Base-by-base conservation (phyloP, 169 alveolate genomes). In the Sarcocystis neurona region DNA sequence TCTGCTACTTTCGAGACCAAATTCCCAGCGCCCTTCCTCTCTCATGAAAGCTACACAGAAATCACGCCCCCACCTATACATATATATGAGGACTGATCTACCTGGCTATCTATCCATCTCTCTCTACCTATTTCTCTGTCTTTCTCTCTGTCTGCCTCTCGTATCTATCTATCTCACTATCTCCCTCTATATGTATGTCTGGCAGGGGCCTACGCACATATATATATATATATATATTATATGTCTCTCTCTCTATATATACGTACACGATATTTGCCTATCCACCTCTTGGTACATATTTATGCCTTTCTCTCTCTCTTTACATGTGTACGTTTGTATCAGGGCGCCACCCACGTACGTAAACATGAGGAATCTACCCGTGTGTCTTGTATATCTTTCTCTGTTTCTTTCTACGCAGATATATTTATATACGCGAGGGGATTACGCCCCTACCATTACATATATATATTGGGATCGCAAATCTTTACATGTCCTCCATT, bases 141-240 rank as follows among this genome's bases (percentile, higher is more conserved):
- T 32, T 32, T n/a, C 70, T n/a, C 32, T 3, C 85, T 46, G 4
- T 46, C 85, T 43, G 30, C 46, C 39, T 66, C 18, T 20, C 23
- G 12, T 53, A 15, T 53, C 66, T 53, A 15, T 53, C 66, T 53
- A 15, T 32, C 30, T 18, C 60, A 12, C 30, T 78, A 15, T 18
- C 32, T 32, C 34, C 60, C 70, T n/a, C 32, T 27, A 12, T n/a
- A 8, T 30, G 18, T 12, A 20, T 15, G 30, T 15, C 10, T n/a
- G 8, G 53, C 12, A 72, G 23, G 53, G 43, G 12, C 23, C 43
- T 15, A 72, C 23, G 23, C 23, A 72, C n/a, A 72, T 37, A 72
- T 72, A 72, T 72, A 72, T 72, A 72, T 53, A 53, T 53, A 12
- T 53, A 53, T 53, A 12, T 53, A 23, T 72, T 72, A 23, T 72